phyloP scores from a whole-genome alignment of 2,329 filamentous ascomycete species.

The Trichoderma harzianum region DNA sequence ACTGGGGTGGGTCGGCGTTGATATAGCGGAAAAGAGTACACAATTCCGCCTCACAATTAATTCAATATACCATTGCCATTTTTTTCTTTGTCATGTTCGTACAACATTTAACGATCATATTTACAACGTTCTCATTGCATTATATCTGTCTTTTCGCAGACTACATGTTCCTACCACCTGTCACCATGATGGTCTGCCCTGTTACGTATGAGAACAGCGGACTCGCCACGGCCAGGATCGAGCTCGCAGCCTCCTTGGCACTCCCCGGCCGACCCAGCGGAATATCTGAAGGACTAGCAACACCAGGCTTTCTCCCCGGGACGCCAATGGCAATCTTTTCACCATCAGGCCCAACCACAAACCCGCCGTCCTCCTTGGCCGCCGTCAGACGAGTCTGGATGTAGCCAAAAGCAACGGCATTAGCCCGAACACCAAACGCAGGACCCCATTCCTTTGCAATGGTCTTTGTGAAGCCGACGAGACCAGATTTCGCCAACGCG shows the following conservation, averaged over 20 bases:
- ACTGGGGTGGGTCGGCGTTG: conserved; percentile 26
- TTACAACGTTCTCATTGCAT: background rate
- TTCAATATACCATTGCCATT: conserved; percentile 13
- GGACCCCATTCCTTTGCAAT: conserved; percentile 93
- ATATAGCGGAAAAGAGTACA: conserved; percentile 21
- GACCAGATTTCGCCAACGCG: conserved; percentile 77
- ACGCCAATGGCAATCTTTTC: conserved; percentile 73
- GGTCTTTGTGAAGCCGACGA: conserved; percentile 80
- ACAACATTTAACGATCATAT: background rate
- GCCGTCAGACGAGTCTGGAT: conserved; percentile 78
- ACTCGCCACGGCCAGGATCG: conserved; percentile 74
- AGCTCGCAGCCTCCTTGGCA: conserved; percentile 75
- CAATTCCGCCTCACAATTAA: conserved; percentile 5
- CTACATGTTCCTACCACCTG: conserved; percentile 67
- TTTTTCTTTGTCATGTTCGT: background rate
- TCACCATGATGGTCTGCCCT: conserved; percentile 84
- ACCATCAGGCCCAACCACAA: conserved; percentile 71
- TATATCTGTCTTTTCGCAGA: background rate
- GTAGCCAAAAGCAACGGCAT: conserved; percentile 80
- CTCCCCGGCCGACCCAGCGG: conserved; percentile 73
- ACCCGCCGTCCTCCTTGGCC: conserved; percentile 80
- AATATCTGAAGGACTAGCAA: conserved; percentile 62
- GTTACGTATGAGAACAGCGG: conserved; percentile 81
- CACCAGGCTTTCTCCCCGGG: conserved; percentile 48
- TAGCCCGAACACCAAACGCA: conserved; percentile 74